Evolutionary conservation across 2,329 filamentous ascomycete genomes (phyloP), one percentile per base, ranked within the genome.

Genomic region (Fusarium sp.): DNA sequence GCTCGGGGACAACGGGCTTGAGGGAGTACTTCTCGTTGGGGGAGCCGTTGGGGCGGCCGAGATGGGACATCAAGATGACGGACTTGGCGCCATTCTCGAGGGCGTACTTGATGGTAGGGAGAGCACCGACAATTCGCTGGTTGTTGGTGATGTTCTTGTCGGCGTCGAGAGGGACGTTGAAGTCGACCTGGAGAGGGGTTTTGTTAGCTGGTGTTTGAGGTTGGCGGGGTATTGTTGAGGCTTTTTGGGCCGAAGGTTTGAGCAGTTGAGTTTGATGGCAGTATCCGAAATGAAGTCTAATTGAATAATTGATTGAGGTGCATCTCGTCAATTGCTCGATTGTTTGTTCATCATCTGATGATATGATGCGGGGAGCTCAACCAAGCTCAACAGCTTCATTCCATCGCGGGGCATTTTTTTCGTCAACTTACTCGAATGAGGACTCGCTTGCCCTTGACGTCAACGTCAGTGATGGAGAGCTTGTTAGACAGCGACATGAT

Each of bases 401-500:
- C 41, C 37, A 78, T 78, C 72, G 79, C 75, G 79, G 79, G 79
- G 79, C 73, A 76, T 53, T 40, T 40, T 15, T 27, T 35, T 14
- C 18, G n/a, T 35, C 26, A 5, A 67, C 93, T 83, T 89, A 97
- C 96, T 80, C 96, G 93, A 83, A 99, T 98, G 79, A 99, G 89
- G 84, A 98, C 96, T 79, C 95, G 91, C 91, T 99, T 99, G 90
- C 89, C 95, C 90, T 97, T 97, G 85, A 99, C 89, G 85, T 99
- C 95, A 80, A 97, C 91, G 81, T 99, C 95, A 75, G 91, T 93
- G 85, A 99, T 98, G 77, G 94, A 93, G 79, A 99, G 93, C 90
- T 99, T 99, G 90, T 91, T 98, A 79, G 95, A 93, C 82, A 99
- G 93, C 91, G 96, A 98, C 96, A 99, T 99, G 68, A 79, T 90